A percentile compares a stretch with the other conserved stretches of the same genome.
phyloP scores from a whole-genome alignment of 108 stramenopile species.

The Skeletonema menzelii region DNA sequence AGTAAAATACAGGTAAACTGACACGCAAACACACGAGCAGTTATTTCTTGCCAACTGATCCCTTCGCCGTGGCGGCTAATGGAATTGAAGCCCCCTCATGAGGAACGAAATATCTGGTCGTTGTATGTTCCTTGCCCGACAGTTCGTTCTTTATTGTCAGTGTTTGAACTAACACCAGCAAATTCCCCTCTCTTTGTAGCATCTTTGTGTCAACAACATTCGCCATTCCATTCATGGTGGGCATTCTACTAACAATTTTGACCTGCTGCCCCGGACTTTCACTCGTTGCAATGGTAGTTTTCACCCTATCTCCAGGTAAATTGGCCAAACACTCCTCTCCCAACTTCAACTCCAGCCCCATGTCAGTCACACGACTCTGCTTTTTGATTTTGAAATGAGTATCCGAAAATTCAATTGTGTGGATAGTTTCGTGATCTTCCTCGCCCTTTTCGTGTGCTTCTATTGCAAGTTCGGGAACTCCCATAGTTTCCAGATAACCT shows the following conservation, averaged over 20 bases:
- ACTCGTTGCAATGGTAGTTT: slow-evolving; percentile 67
- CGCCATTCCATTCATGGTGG: slow-evolving; percentile 84
- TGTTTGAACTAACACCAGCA: slow-evolving; percentile 63
- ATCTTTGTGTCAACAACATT: slow-evolving; percentile 71
- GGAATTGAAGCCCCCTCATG: slow-evolving; percentile 37
- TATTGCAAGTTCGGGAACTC: slow-evolving; percentile 79
- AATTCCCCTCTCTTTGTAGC: slow-evolving; percentile 52
- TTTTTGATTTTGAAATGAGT: slow-evolving; percentile 56
- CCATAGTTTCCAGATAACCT: slow-evolving; percentile 77
- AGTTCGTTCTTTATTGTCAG: slow-evolving; percentile 72
- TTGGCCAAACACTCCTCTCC: slow-evolving; percentile 54
- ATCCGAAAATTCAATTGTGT: slow-evolving; percentile 54
- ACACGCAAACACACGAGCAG: neutral
- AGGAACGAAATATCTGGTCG: slow-evolving; percentile 74
- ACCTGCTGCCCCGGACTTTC: slow-evolving; percentile 59
- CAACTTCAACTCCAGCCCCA: slow-evolving; percentile 64
- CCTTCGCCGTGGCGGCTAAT: slow-evolving; percentile 40
- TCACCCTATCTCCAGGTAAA: slow-evolving; percentile 70
- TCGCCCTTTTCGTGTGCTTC: slow-evolving; percentile 90
- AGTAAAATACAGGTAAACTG: neutral
- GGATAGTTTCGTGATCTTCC: slow-evolving; percentile 71
- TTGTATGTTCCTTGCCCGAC: slow-evolving; percentile 62
- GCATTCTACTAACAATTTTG: slow-evolving; percentile 62
- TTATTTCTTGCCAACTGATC: slow-evolving; percentile 8
- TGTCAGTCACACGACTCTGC: slow-evolving; percentile 77